Percentiles rank a stretch among this genome's conserved stretches.
phyloP scores from a whole-genome alignment of 768 basidiomycete species.

The Macrolepiota fuliginosa region DNA sequence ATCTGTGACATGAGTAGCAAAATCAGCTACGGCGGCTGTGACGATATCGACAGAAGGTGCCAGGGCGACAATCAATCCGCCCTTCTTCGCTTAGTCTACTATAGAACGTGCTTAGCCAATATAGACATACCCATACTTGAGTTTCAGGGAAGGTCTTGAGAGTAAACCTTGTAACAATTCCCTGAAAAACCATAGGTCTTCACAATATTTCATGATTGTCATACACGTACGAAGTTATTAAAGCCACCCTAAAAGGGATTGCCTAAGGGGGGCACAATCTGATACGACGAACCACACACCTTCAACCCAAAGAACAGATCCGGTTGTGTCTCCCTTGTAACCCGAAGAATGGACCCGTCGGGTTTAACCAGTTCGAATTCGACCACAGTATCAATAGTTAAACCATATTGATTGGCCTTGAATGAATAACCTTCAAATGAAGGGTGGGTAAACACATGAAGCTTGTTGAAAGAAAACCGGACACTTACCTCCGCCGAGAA shows the following conservation, averaged over 20 bases:
- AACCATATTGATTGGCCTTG: slow-evolving; percentile 58
- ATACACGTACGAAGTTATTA: slow-evolving; percentile 50
- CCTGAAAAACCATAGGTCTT: slow-evolving; percentile 28
- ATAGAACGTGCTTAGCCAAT: background rate
- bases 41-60: slow-evolving; percentile 23
- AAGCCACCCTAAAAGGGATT: slow-evolving; percentile 45
- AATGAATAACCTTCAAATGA: slow-evolving; percentile 61
- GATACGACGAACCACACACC: background rate
- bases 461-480: background rate
- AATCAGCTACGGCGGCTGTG: slow-evolving; percentile 36
- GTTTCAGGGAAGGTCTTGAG: slow-evolving; percentile 51
- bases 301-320: slow-evolving; percentile 39
- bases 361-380: slow-evolving; percentile 58
- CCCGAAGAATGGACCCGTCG: slow-evolving; percentile 39
- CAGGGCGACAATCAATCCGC: slow-evolving; percentile 41
- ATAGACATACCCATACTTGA: slow-evolving; percentile 52
- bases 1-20: slow-evolving; percentile 40
- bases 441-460: slow-evolving; percentile 24
- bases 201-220: background rate
- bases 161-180: slow-evolving; percentile 61
- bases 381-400: slow-evolving; percentile 52
- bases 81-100: slow-evolving; percentile 35
- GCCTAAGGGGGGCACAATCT: background rate
- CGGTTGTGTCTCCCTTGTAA: slow-evolving; percentile 30
- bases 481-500: slow-evolving; percentile 48